Evolutionary conservation across 2,329 filamentous ascomycete species (phyloP).

Genomic region (Domatiomyces globalis): DNA sequence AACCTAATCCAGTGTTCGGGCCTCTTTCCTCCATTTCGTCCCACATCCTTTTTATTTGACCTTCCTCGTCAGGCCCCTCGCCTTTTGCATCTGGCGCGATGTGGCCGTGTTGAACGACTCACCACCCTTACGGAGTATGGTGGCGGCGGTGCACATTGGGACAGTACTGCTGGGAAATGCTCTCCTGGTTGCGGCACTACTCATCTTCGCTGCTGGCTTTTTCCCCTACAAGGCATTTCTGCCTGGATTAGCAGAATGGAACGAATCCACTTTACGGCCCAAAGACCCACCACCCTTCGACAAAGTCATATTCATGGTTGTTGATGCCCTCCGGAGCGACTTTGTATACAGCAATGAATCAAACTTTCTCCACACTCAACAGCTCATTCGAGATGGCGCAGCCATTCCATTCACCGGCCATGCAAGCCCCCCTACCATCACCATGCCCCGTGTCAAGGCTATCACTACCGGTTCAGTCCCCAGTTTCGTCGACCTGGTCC

Average conservation of each 20-base stretch:
- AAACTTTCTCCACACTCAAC: constrained; percentile 77
- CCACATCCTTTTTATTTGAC: no score
- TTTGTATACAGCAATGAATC: constrained; percentile 62
- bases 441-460: constrained; percentile 94
- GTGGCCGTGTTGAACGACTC: background rate
- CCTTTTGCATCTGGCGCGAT: background rate
- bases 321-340: constrained; percentile 83
- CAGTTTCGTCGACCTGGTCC: constrained; percentile 89
- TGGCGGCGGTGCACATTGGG: background rate
- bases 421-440: constrained; percentile 92
- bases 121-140: background rate
- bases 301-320: constrained; percentile 90
- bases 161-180: constrained; percentile 11
- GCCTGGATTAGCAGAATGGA: constrained; percentile 59
- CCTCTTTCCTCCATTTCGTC: no score
- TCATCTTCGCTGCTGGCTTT: constrained; percentile 72
- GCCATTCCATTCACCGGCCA: constrained; percentile 91
- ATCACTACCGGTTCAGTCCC: constrained; percentile 97
- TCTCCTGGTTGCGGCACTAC: constrained; percentile 27
- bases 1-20: no score
- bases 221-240: constrained; percentile 96
- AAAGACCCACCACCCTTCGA: constrained; percentile 49
- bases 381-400: constrained; percentile 66
- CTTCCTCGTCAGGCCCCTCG: no score
- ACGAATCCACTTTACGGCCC: constrained; percentile 22